These are phyloP conservation scores for Scutellaria baicalensis DNA, from an alignment of 257 asterid genomes.

Conservation along the genomic window DNA sequence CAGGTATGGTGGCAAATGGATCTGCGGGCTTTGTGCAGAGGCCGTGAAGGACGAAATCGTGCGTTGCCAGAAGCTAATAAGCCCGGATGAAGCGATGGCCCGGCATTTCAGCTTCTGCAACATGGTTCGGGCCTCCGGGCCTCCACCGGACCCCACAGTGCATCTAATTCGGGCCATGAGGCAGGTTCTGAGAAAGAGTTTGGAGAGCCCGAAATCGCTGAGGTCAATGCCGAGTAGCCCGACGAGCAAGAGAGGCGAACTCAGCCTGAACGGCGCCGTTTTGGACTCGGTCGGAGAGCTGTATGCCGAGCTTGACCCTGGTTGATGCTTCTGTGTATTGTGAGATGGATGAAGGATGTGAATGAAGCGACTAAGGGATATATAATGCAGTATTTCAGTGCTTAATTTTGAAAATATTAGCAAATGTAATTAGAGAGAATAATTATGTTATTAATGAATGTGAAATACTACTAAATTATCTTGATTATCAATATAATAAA, in stretches of 20 bases:
- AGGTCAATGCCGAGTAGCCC: constrained; percentile 78
- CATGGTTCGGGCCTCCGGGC: constrained; percentile 46
- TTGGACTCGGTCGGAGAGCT: constrained; percentile 63
- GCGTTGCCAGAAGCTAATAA: constrained; percentile 47
- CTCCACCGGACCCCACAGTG: constrained; percentile 44
- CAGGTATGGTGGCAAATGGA: constrained; percentile 88
- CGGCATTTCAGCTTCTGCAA: constrained; percentile 61
- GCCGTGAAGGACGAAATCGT: constrained; percentile 78
- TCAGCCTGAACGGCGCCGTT: constrained; percentile 10
- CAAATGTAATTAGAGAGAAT: background rate
- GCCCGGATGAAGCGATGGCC: constrained; percentile 62
- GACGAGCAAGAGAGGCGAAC: constrained; percentile 17
- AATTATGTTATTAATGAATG: too few relatives aligned
- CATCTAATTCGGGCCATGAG: constrained; percentile 57
- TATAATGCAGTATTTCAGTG: background rate
- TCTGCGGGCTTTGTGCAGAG: constrained; percentile 91
- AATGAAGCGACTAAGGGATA: background rate
- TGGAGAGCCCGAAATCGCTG: constrained; percentile 47
- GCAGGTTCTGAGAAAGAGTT: constrained; percentile 40
- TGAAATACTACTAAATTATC: too few relatives aligned
- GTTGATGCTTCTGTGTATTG: constrained; percentile 30
- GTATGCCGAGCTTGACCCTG: constrained; percentile 50
- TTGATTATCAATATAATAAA: too few relatives aligned
- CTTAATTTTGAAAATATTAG: constrained; percentile 9
- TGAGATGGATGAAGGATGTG: constrained; percentile 29